Conservation (phyloP, 768 basidiomycete species). For the Tylopilus felleus region DNA sequence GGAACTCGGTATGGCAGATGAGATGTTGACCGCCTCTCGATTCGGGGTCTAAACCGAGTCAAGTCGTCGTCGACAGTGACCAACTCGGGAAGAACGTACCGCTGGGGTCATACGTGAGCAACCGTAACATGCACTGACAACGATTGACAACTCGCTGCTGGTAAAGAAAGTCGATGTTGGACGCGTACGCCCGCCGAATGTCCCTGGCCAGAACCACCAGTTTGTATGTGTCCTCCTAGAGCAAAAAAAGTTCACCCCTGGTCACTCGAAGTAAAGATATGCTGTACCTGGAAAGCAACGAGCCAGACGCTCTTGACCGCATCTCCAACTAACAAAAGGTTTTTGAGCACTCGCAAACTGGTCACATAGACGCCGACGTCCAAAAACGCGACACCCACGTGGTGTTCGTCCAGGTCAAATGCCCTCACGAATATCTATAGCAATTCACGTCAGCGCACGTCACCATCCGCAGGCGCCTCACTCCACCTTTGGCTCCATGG, state of each 20-base stretch:
- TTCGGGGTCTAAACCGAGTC: slow-evolving; percentile 63
- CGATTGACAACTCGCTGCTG: slow-evolving; percentile 70
- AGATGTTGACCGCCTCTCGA: slow-evolving; percentile 82
- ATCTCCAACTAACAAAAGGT: slow-evolving; percentile 89
- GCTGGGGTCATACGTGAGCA: slow-evolving; percentile 85
- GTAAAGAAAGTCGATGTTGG: slow-evolving; percentile 86
- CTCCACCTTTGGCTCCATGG: slow-evolving; percentile 93
- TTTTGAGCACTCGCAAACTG: slow-evolving; percentile 86
- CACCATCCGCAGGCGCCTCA: slow-evolving; percentile 31
- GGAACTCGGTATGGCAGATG: slow-evolving; percentile 74
- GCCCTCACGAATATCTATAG: slow-evolving; percentile 88
- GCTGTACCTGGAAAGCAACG: slow-evolving; percentile 86
- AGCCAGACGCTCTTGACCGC: slow-evolving; percentile 89
- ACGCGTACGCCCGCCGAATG: slow-evolving; percentile 52
- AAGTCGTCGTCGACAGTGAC: neutral
- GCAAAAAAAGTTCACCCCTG: neutral
- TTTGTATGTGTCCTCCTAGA: slow-evolving; percentile 95
- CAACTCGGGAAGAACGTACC: slow-evolving; percentile 44
- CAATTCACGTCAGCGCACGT: slow-evolving; percentile 3
- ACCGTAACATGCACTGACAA: slow-evolving; percentile 71
- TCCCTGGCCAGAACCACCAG: slow-evolving; percentile 85
- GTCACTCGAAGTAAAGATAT: neutral
- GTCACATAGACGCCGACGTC: slow-evolving; percentile 95
- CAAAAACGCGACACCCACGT: slow-evolving; percentile 94
- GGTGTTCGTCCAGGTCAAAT: slow-evolving; percentile 88